Conservation (phyloP, 495 filamentous ascomycete genomes). For the Choiromyces venosus region DNA sequence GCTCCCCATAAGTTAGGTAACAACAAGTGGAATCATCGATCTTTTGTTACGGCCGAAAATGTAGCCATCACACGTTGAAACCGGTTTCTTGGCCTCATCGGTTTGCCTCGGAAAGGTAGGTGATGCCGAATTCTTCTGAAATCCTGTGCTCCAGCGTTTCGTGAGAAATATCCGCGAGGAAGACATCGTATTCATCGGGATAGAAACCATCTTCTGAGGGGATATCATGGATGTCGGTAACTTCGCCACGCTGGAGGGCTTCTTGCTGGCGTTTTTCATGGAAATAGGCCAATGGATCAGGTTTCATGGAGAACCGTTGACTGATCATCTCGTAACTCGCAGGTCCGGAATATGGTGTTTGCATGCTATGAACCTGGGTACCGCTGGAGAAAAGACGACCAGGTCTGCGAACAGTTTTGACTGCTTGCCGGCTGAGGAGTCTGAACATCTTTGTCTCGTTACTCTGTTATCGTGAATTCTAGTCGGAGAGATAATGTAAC, state of each 20-base stretch:
- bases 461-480: not conserved
- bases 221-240: conserved; percentile 14
- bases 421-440: conserved; percentile 3
- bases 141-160: conserved; percentile 8
- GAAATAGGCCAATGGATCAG: conserved; percentile 9
- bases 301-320: not conserved
- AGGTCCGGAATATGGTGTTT: conserved; percentile 4
- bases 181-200: conserved; percentile 16
- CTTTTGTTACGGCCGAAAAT: conserved; percentile 18
- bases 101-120: conserved; percentile 22
- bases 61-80: conserved; percentile 13
- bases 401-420: conserved; percentile 2
- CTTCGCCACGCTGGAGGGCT: conserved; percentile 2
- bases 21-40: conserved; percentile 7
- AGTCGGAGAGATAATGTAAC: conserved; percentile 9
- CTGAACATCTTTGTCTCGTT: conserved; percentile 6
- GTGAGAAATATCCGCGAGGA: conserved; percentile 16
- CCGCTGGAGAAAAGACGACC: not conserved
- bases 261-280: conserved; percentile 3
- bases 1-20: conserved; percentile 5
- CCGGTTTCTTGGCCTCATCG: conserved; percentile 15
- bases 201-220: not conserved
- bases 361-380: conserved; percentile 4
- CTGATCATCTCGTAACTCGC: conserved; percentile 11
- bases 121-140: conserved; percentile 11